phyloP scores from a whole-genome alignment of 1,139 yeast species.

The Magnusiomyces suaveolens region DNA sequence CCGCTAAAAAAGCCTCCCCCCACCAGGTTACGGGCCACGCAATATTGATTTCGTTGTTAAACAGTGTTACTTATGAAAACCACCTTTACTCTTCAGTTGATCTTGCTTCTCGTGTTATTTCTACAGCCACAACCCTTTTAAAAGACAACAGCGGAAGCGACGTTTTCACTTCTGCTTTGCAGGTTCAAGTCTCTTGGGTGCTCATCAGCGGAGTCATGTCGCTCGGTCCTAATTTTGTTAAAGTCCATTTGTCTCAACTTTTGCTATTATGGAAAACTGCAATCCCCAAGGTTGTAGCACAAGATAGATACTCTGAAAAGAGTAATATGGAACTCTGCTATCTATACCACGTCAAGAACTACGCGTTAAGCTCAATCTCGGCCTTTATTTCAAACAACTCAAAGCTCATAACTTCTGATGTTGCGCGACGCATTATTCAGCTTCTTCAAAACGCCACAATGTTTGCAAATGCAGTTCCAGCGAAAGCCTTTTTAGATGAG shows the following conservation, averaged over 20 bases:
- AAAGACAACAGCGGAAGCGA: constrained; percentile 27
- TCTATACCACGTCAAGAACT: constrained; percentile 31
- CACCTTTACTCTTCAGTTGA: constrained; percentile 31
- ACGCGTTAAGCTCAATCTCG: constrained; percentile 31
- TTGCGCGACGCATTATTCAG: constrained; percentile 30
- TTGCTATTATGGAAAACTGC: constrained; percentile 73
- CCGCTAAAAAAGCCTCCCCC: constrained; percentile 18
- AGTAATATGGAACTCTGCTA: constrained; percentile 29
- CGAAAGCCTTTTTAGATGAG: constrained; percentile 24
- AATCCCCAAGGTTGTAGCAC: constrained; percentile 40
- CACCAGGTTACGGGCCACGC: constrained; percentile 26
- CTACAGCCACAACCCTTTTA: constrained; percentile 30
- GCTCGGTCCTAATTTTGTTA: constrained; percentile 53
- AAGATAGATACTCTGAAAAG: constrained; percentile 26
- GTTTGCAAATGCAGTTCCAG: constrained; percentile 25
- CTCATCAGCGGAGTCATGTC: constrained; percentile 69
- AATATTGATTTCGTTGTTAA: constrained; percentile 22
- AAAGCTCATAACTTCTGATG: constrained; percentile 34
- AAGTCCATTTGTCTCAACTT: constrained; percentile 65
- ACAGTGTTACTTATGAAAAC: constrained; percentile 25
- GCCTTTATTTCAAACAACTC: constrained; percentile 31
- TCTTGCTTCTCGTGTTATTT: constrained; percentile 28
- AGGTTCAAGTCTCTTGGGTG: constrained; percentile 49
- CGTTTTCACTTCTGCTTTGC: constrained; percentile 25
- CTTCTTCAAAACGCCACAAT: constrained; percentile 30